Evolutionary conservation across 805 yeast genomes (phyloP).

Genomic region (Metschnikowia picachoensis): DNA sequence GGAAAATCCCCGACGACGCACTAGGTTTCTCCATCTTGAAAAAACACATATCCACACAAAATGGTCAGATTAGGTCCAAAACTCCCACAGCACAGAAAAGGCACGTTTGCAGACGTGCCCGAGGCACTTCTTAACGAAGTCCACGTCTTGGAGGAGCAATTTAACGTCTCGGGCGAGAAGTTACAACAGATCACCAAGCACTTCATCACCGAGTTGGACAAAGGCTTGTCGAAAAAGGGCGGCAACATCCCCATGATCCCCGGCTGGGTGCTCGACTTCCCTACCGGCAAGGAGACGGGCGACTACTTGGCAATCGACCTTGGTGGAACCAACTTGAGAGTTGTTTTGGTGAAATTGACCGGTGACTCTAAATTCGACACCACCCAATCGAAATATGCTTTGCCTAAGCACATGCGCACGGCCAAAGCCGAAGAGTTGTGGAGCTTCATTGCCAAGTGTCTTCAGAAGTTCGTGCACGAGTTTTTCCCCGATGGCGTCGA

Average conservation of each 20-base stretch:
- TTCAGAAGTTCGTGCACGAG: slow-evolving; percentile 64
- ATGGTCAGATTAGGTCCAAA: slow-evolving; percentile 88
- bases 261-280: slow-evolving; percentile 92
- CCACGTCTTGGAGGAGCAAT: slow-evolving; percentile 51
- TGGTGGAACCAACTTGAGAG: slow-evolving; percentile 97
- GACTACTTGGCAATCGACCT: slow-evolving; percentile 88
- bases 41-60: background rate
- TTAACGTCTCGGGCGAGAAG: slow-evolving; percentile 58
- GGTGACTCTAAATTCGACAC: slow-evolving; percentile 86
- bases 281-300: slow-evolving; percentile 89
- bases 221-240: slow-evolving; percentile 71
- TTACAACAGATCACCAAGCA: slow-evolving; percentile 67
- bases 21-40: background rate
- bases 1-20: slow-evolving; percentile 4
- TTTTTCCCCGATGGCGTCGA: slow-evolving; percentile 66
- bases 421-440: slow-evolving; percentile 74
- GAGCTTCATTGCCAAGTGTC: slow-evolving; percentile 80
- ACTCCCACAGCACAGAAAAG: slow-evolving; percentile 75
- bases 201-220: slow-evolving; percentile 73
- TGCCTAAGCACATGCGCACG: slow-evolving; percentile 76
- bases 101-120: slow-evolving; percentile 59
- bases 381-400: slow-evolving; percentile 77
- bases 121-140: slow-evolving; percentile 57
- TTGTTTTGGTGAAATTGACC: slow-evolving; percentile 76
- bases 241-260: slow-evolving; percentile 96